Base-by-base conservation (phyloP, 176 grass and related monocot species). In the Paspalum notatum region DNA sequence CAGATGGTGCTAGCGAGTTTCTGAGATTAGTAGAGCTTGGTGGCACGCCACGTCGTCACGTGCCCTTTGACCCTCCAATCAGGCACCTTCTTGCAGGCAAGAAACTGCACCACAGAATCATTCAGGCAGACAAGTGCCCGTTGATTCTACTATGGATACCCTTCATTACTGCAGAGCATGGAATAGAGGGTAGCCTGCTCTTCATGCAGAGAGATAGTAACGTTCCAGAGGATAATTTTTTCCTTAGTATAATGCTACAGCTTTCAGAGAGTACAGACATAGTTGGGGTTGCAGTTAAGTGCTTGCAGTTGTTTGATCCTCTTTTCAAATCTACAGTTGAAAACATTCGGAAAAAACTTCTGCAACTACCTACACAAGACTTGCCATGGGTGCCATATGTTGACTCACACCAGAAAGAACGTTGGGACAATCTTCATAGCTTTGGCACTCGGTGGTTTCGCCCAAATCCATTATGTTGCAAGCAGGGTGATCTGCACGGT, bases 381-480 rank as follows among this genome's bases (percentile, higher is more conserved):
- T 62, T 62, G 12, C 40, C 43, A 21, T 72, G 79, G 66, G 54
- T 39, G 11, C 43, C 43, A 72, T 22, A 9, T 72, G 7, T 10
- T 82, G 9, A 38, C 40, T 40, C 20, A 1, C 10, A 3, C 6
- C 25, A 53, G 4, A 9, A 2, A 49, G 3, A 38, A 12, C 42
- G 39, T 38, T 81, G 41, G 54, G 8, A 61, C 21, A 76, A 47
- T 61, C 12, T 76, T 25, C 12, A 27, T 5, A 63, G 45, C 8
- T 38, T 64, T 13, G 0, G 26, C 27, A 41, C 51, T 15, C 75
- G 50, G 12, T 78, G 58, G 59, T 38, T 49, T 78, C 69, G 70
- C 3, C 70, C 80, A 65, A 52, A 83, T 15, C 69, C 80, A n/a
- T 7, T 74, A 55, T 74, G 59, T 17, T 82, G 59, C 14, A 68